Base-by-base conservation (phyloP, 1,284 basidiomycete species). In the Tausonia pullulans region DNA sequence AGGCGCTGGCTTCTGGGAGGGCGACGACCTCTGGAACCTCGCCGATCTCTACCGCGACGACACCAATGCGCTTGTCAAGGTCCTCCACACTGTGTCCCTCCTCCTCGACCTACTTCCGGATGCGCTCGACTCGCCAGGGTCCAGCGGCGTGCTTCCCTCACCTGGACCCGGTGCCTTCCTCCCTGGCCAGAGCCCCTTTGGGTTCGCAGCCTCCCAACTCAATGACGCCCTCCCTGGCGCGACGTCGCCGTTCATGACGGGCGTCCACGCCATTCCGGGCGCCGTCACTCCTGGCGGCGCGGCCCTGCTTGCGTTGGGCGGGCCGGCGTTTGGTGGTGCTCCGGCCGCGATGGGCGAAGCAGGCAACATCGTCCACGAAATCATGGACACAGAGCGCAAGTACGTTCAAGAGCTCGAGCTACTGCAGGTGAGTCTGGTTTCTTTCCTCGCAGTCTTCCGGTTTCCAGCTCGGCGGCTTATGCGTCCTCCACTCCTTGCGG, bases 351-450 rank as follows among this genome's bases (percentile, higher is more conserved):
- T 66, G 57, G 65, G 65, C 41, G 61, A 66, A 61, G 62, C 67
- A 6, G 64, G 60, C 69, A 76, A 76, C 65, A 70, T 71, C 4
- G 74, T 77, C 52, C 72, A 76, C 62, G 74, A 77, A 70, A 67
- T 76, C 16, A 73, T 77, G n/a, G 67, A 92, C 74, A 94, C 90
- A 3, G 96, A 99, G 76, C 85, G 95, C 62, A 97, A 96, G 79
- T 98, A 95, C 76, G 95, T 99, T 14, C 90, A 95, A 76, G 95
- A 98, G 78, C 80, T 99, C 64, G 96, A 99, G 76, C 87, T 94
- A 72, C 87, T 99, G 82, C 92, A 95, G 83, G 90, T 89, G 70
- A 71, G 84, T 56, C 27, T 52, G 6, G 4, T 14, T 14, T 52
- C n/a, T n/a, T 53, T 10, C 16, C 11, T 53, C 16, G 53, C 9